These are phyloP conservation scores for Urtica urens DNA, from an alignment of 306 rosid genomes.

Conservation along the genomic window DNA sequence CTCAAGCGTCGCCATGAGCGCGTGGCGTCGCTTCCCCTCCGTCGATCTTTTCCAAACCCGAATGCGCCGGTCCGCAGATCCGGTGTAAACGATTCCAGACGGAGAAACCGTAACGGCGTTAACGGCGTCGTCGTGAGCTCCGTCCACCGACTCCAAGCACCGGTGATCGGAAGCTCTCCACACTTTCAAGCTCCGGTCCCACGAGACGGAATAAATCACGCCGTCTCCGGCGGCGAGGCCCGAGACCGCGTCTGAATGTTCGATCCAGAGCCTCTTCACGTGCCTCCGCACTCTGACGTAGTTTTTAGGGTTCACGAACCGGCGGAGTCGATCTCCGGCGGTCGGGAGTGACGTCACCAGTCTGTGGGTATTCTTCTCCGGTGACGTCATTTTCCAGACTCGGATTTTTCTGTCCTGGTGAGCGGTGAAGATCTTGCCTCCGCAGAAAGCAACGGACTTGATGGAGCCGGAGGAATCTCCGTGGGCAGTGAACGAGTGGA, in stretches of 20 bases:
- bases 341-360: conserved; percentile 57
- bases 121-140: conserved; percentile 80
- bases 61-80: conserved; percentile 58
- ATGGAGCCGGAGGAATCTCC: conserved; percentile 52
- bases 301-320: conserved; percentile 53
- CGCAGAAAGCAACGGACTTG: conserved; percentile 42
- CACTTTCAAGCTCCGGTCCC: conserved; percentile 72
- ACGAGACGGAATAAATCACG: conserved; percentile 71
- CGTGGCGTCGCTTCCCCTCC: conserved; percentile 45
- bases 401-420: conserved; percentile 85
- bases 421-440: conserved; percentile 38
- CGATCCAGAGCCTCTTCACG: conserved; percentile 59
- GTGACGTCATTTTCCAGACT: conserved; percentile 38
- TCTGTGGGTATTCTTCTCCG: conserved; percentile 15
- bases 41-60: conserved; percentile 58
- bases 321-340: conserved; percentile 51
- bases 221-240: conserved; percentile 47
- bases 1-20: conserved; percentile 56
- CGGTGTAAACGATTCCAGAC: conserved; percentile 74
- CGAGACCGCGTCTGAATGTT: conserved; percentile 76
- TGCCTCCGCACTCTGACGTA: conserved; percentile 71
- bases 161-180: conserved; percentile 64
- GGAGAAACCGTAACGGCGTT: conserved; percentile 64
- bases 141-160: conserved; percentile 48
- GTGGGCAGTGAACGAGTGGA: conserved; percentile 29